Conservation (phyloP, 2,329 filamentous ascomycete genomes). For the Aspergillus sp. region DNA sequence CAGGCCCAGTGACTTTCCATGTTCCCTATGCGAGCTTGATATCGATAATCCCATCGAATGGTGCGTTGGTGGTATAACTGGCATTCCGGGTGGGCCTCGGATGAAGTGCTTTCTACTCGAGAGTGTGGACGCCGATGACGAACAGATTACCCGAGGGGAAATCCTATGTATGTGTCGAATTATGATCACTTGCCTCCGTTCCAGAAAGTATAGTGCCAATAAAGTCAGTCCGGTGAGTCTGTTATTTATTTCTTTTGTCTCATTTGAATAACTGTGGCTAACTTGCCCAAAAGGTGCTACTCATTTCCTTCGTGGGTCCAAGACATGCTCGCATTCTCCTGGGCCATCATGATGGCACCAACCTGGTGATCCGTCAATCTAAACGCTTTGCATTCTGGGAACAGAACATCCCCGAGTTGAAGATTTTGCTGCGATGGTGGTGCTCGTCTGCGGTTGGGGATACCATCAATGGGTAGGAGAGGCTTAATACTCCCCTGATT, state of each 20-base stretch:
- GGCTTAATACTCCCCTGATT: not conserved
- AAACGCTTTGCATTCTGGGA: not conserved
- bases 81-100: not conserved
- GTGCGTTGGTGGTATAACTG: not conserved
- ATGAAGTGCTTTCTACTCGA: not conserved
- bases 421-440: not conserved
- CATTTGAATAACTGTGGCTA: not conserved
- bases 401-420: not conserved
- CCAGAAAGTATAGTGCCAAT: not conserved
- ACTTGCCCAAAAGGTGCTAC: not conserved
- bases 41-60: not conserved
- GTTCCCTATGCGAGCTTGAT: no score
- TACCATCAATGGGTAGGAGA: not conserved
- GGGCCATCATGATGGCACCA: not conserved
- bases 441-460: not conserved
- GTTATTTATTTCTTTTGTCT: no score
- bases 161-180: not conserved
- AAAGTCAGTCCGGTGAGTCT: not conserved
- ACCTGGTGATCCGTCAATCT: not conserved
- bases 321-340: not conserved
- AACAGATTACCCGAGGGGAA: not conserved
- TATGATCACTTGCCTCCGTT: not conserved
- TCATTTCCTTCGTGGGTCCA: not conserved
- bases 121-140: not conserved
- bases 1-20: no score